These are phyloP conservation scores for Pseudogymnoascus sp. DNA, from an alignment of 2,329 filamentous ascomycete species.

Conservation along the genomic window DNA sequence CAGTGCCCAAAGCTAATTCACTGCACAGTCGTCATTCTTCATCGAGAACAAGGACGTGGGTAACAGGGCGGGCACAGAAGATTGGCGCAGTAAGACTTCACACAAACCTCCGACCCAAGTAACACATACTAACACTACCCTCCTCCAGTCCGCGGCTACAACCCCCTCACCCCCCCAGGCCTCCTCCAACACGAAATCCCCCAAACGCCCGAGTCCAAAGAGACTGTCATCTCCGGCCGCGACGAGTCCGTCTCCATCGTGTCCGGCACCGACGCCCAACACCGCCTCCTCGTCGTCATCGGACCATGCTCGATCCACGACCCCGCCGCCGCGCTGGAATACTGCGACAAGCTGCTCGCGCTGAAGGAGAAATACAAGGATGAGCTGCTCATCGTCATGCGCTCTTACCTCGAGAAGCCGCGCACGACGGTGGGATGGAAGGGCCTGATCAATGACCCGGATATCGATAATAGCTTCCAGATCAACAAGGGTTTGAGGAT, in stretches of 20 bases:
- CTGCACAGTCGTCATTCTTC: constrained; percentile 46
- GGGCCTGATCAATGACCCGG: constrained; percentile 95
- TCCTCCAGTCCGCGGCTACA: constrained; percentile 70
- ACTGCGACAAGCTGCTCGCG: constrained; percentile 75
- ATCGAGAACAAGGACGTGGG: constrained; percentile 74
- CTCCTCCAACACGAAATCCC: constrained; percentile 91
- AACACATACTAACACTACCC: constrained; percentile 20
- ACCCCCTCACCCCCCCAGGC: constrained; percentile 85
- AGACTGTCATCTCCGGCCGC: constrained; percentile 52
- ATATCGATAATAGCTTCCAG: constrained; percentile 97
- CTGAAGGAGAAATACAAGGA: constrained; percentile 82
- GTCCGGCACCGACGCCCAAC: constrained; percentile 53
- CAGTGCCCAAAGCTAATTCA: constrained; percentile 17
- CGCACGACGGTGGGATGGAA: constrained; percentile 98
- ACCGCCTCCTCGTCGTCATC: constrained; percentile 66
- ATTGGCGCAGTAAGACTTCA: constrained; percentile 64
- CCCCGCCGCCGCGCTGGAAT: constrained; percentile 79
- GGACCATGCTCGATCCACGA: constrained; percentile 98
- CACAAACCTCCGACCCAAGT: not conserved
- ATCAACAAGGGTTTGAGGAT: constrained; percentile 94
- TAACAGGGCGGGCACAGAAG: constrained; percentile 64
- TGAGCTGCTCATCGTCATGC: constrained; percentile 93
- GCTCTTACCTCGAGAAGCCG: constrained; percentile 96
- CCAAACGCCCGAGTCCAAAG: constrained; percentile 35
- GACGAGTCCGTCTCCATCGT: constrained; percentile 62